phyloP scores from a whole-genome alignment of 2,329 filamentous ascomycete species.

The Leptographium lundbergii region DNA sequence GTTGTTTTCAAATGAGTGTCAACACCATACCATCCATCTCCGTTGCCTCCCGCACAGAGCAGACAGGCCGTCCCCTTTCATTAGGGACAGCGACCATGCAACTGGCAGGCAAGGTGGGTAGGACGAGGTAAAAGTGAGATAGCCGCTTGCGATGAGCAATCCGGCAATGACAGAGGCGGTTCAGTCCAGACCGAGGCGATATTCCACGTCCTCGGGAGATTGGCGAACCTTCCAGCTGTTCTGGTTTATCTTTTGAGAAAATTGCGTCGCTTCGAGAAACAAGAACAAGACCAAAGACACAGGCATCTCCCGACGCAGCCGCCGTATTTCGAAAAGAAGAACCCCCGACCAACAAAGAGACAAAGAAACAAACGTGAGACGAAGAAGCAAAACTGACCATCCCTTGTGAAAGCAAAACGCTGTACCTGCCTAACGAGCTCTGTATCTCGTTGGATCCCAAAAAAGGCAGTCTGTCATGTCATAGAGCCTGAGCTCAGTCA shows the following conservation, averaged over 20 bases:
- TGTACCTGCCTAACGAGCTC: conserved; percentile 7
- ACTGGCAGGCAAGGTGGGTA: conserved; percentile 1
- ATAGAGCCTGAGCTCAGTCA: neutral
- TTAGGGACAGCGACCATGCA: conserved; percentile 2
- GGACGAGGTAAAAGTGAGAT: conserved; percentile 9
- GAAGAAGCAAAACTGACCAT: neutral
- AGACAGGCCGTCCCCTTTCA: conserved; percentile 6
- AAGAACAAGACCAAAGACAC: conserved; percentile 1
- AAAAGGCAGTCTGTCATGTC: conserved; percentile 1
- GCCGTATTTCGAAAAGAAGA: neutral
- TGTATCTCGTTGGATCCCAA: neutral
- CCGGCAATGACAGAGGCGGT: conserved; percentile 13
- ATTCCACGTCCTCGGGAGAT: conserved; percentile 10
- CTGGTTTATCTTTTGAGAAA: conserved; percentile 3
- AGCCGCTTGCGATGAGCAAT: conserved; percentile 11
- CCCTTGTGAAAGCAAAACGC: neutral
- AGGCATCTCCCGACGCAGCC: neutral
- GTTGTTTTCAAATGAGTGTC: neutral
- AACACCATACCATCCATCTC: neutral
- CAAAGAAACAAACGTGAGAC: neutral
- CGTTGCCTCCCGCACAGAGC: neutral
- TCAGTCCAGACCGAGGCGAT: conserved; percentile 6
- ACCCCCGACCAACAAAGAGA: neutral
- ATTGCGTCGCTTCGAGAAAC: neutral
- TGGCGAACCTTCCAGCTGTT: conserved; percentile 5